phyloP scores from a whole-genome alignment of 768 basidiomycete genomes.

The Astraeus odoratus region DNA sequence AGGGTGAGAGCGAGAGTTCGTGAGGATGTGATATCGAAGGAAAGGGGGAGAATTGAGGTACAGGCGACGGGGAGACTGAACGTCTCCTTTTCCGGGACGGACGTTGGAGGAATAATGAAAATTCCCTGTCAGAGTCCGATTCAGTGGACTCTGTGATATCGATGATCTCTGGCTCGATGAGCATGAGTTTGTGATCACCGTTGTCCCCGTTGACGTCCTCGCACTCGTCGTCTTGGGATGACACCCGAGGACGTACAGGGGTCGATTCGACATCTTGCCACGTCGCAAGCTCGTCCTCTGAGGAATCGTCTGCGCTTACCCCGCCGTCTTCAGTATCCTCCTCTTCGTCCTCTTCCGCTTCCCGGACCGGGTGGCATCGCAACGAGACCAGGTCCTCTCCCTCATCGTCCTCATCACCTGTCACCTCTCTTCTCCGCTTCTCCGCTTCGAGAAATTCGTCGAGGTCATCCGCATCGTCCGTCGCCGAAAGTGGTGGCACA shows the following conservation, averaged over 20 bases:
- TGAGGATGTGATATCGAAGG: constrained; percentile 4
- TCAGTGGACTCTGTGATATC: constrained; percentile 17
- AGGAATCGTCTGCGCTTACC: constrained; percentile 22
- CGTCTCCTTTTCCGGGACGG: constrained; percentile 13
- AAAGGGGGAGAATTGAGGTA: constrained; percentile 10
- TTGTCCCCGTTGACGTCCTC: too few species aligned
- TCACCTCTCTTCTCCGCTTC: constrained; percentile 38
- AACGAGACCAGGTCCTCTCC: constrained; percentile 15
- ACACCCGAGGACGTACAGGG: constrained; percentile 30
- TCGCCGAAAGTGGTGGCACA: constrained; percentile 38
- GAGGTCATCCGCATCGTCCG: constrained; percentile 56
- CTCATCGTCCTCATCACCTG: constrained; percentile 22
- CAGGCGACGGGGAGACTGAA: constrained; percentile 5
- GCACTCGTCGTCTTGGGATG: too few species aligned
- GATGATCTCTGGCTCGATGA: constrained; percentile 18
- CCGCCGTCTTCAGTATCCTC: constrained; percentile 4
- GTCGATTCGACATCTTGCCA: constrained; percentile 40
- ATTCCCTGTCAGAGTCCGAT: constrained; percentile 25
- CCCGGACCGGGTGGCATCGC: constrained; percentile 12
- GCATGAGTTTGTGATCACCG: constrained; percentile 9
- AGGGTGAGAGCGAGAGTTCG: too few species aligned
- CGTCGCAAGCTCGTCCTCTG: constrained; percentile 43
- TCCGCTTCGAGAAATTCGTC: constrained; percentile 64
- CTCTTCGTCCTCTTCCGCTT: constrained; percentile 12
- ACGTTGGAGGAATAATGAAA: constrained; percentile 19